Evolutionary conservation across 2,329 filamentous ascomycete genomes (phyloP).

Genomic region (Alternaria brassicicola): DNA sequence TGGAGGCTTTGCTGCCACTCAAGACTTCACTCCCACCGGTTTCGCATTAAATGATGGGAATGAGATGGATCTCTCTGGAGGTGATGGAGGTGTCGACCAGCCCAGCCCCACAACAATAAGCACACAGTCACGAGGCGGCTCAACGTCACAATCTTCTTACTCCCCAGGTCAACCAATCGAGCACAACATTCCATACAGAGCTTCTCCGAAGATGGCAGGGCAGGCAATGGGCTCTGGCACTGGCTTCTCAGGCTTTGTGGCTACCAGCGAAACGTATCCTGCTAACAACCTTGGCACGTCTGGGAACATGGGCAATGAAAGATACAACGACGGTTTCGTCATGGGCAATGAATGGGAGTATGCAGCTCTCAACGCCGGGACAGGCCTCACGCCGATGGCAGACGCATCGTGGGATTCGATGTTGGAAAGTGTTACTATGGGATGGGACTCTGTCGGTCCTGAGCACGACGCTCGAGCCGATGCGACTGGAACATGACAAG

Average conservation of each 20-base stretch:
- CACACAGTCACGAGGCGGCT: constrained; percentile 39
- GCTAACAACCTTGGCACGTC: constrained; percentile 13
- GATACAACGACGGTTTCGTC: constrained; percentile 28
- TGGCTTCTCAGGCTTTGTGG: constrained; percentile 4
- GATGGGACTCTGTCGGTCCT: constrained; percentile 37
- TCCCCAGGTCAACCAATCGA: constrained; percentile 38
- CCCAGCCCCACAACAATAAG: constrained; percentile 44
- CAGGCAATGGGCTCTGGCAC: constrained; percentile 3
- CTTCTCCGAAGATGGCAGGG: constrained; percentile 28
- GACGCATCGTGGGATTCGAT: constrained; percentile 46
- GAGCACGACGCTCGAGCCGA: constrained; percentile 11
- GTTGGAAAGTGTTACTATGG: constrained; percentile 46
- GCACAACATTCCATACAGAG: constrained; percentile 37
- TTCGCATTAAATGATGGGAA: constrained; percentile 28
- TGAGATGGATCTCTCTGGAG: constrained; percentile 47
- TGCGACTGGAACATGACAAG: constrained; percentile 5
- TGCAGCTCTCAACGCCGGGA: constrained; percentile 24
- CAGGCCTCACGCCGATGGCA: constrained; percentile 42
- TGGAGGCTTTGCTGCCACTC: constrained; percentile 4
- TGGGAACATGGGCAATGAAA: constrained; percentile 15
- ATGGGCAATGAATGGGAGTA: constrained; percentile 45
- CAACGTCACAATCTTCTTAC: constrained; percentile 46
- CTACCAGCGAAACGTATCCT: constrained; percentile 11
- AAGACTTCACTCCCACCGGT: constrained; percentile 10
- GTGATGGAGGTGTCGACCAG: constrained; percentile 36